These are phyloP conservation scores for Teratosphaeria zuluensis DNA, from an alignment of 2,329 filamentous ascomycete species.

Conservation along the genomic window DNA sequence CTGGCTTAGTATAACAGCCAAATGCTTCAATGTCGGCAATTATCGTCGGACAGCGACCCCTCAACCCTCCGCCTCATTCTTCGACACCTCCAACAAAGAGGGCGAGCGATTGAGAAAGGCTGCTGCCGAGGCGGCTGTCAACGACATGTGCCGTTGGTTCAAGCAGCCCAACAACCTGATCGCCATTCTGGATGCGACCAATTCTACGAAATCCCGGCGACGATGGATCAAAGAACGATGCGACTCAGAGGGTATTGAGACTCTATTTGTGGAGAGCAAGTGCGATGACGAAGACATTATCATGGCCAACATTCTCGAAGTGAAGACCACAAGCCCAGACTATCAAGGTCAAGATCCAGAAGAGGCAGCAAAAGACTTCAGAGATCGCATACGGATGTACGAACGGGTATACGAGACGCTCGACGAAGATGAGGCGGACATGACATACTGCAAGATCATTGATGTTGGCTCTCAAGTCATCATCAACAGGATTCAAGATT, in stretches of 20 bases:
- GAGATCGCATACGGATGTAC: slow-evolving; percentile 90
- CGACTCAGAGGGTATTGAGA: slow-evolving; percentile 62
- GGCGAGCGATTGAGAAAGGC: slow-evolving; percentile 81
- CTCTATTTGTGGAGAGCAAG: slow-evolving; percentile 92
- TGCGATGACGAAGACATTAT: slow-evolving; percentile 94
- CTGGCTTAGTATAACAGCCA: slow-evolving; percentile 88
- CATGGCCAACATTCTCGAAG: slow-evolving; percentile 87
- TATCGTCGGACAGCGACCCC: slow-evolving; percentile 86
- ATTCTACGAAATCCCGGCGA: slow-evolving; percentile 81
- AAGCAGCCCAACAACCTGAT: slow-evolving; percentile 65
- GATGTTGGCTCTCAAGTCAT: slow-evolving; percentile 92
- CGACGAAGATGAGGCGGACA: slow-evolving; percentile 74
- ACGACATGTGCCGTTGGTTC: slow-evolving; percentile 95
- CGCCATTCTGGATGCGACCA: slow-evolving; percentile 91
- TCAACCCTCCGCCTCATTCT: slow-evolving; percentile 88
- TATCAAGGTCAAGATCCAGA: slow-evolving; percentile 93
- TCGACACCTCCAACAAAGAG: slow-evolving; percentile 80
- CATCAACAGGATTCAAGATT: slow-evolving; percentile 96
- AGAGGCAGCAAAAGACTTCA: slow-evolving; percentile 79
- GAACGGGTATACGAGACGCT: slow-evolving; percentile 95
- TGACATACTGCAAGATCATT: slow-evolving; percentile 96
- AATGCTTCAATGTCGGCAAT: slow-evolving; percentile 94
- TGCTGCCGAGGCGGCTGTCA: slow-evolving; percentile 82
- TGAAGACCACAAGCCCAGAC: slow-evolving; percentile 93
- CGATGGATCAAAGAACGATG: slow-evolving; percentile 85